Base-by-base conservation (phyloP, 352 stramenopile species). In the Pythium folliculosum region DNA sequence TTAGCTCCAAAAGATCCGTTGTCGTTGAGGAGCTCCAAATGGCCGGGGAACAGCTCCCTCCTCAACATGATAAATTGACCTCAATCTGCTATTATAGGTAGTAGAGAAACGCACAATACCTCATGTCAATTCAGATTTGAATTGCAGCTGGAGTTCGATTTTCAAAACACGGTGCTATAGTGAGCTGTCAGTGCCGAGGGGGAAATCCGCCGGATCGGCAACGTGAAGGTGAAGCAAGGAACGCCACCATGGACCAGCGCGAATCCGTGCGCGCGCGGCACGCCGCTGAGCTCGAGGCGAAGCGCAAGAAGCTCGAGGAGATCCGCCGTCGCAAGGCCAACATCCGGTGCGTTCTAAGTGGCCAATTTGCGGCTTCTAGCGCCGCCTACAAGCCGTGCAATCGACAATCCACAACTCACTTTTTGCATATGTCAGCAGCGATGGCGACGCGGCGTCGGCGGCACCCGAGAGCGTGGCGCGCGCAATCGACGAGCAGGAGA, bases 271-370 rank as follows among this genome's bases (percentile, higher is more conserved):
- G 87, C 65, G 87, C 85, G 52, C 90, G 90, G 68, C 87, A 95
- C 70, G 87, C 86, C 73, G 86, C 86, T 7, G 88, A 96, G 73
- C 76, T 96, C 48, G 88, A 96, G 70, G 88, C 82, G 30, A 96
- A 96, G 77, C 87, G 87, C 69, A 89, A 89, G 72, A 96, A 96
- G 76, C 79, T 96, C n/a, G 86, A 96, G 70, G 88, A 96, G 77
- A 94, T 96, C 67, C 88, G 88, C 53, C 81, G 89, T 57, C 83
- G 88, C 37, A 96, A 96, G 69, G 88, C 86, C 0, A 85, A 83
- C 25, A 77, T 93, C 40, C 76, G 84, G 84, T 92, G 68, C 58
- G 73, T 76, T 16, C 13, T 19, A 9, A 25, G 9, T 40, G 16
- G 48, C 17, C 14, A 32, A 32, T 38, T 55, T 56, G 23, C 38